phyloP scores from a whole-genome alignment of 805 yeast species.

The Metschnikowia matae region DNA sequence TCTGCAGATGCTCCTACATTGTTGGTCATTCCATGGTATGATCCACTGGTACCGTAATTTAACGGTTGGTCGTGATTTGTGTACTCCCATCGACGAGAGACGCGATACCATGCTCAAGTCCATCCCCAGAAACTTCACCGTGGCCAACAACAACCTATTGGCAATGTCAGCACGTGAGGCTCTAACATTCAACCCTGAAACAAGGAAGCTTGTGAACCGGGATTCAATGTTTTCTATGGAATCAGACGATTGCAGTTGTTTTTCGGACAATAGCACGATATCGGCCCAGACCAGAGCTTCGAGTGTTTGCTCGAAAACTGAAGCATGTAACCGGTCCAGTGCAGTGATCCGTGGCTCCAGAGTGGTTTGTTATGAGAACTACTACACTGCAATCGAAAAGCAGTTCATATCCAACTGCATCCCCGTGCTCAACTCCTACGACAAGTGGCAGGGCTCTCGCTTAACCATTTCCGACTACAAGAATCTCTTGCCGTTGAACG shows the following conservation, averaged over 20 bases:
- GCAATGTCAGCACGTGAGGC: slow-evolving; percentile 11
- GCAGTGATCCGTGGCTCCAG: slow-evolving; percentile 8
- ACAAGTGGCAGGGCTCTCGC: slow-evolving; percentile 28
- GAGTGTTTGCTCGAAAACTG: slow-evolving; percentile 1
- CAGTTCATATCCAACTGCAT: slow-evolving; percentile 36
- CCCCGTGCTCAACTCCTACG: slow-evolving; percentile 36
- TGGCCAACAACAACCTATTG: slow-evolving; percentile 13
- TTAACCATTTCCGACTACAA: slow-evolving; percentile 15
- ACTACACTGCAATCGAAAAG: slow-evolving; percentile 26
- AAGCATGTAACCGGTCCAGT: neutral
- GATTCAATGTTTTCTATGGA: slow-evolving; percentile 1
- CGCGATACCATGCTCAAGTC: slow-evolving; percentile 22
- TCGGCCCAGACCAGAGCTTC: slow-evolving; percentile 3
- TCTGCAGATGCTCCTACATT: slow-evolving; percentile 35
- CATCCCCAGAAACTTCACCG: slow-evolving; percentile 13
- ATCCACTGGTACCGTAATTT: slow-evolving; percentile 36
- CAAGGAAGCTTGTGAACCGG: slow-evolving; percentile 5
- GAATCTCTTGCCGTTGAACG: slow-evolving; percentile 10
- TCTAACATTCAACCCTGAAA: slow-evolving; percentile 1
- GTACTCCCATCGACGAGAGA: slow-evolving; percentile 27
- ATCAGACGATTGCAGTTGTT: slow-evolving; percentile 9
- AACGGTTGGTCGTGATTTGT: slow-evolving; percentile 33
- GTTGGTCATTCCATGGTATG: slow-evolving; percentile 40
- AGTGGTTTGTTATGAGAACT: slow-evolving; percentile 14
- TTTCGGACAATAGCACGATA: slow-evolving; percentile 1